phyloP scores from a whole-genome alignment of 495 filamentous ascomycete species.

The Annulohypoxylon nitens region DNA sequence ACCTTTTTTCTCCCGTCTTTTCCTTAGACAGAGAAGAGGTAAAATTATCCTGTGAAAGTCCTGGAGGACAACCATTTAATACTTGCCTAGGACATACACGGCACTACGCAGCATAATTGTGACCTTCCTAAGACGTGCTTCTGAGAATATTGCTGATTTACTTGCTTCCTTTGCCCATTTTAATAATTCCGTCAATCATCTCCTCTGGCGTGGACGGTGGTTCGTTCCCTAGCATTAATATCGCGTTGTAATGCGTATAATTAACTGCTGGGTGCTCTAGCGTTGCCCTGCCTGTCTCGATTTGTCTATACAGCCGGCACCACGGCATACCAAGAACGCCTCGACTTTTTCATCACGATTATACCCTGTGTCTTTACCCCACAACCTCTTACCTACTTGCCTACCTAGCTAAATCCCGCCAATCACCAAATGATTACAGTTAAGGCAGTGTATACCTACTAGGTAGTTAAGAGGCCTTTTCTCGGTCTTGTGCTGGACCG shows the following conservation, averaged over 20 bases:
- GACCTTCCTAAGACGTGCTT: conserved; percentile 10
- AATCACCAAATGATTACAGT: conserved; percentile 23
- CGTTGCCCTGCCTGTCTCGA: conserved; percentile 36
- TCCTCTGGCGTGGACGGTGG: conserved; percentile 14
- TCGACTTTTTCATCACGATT: conserved; percentile 22
- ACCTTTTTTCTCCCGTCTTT: too few relatives aligned
- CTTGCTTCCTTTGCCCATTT: neutral
- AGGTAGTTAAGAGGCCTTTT: conserved; percentile 2
- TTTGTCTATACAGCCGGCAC: conserved; percentile 41
- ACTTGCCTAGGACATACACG: too few relatives aligned
- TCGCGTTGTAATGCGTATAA: conserved; percentile 12
- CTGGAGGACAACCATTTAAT: too few relatives aligned
- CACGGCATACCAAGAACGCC: conserved; percentile 22
- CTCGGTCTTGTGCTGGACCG: conserved; percentile 40
- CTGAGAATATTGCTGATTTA: neutral
- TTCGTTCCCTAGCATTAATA: conserved; percentile 16
- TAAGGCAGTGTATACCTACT: neutral
- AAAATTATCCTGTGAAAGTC: too few relatives aligned
- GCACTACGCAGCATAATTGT: neutral
- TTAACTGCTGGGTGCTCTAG: conserved; percentile 19
- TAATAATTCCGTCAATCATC: conserved; percentile 44
- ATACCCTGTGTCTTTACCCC: conserved; percentile 30
- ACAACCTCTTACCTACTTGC: conserved; percentile 19
- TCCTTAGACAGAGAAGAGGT: too few relatives aligned
- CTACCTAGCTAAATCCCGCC: conserved; percentile 32